Base-by-base conservation (phyloP, 768 basidiomycete species). In the Phlegmacium glaucopus region DNA sequence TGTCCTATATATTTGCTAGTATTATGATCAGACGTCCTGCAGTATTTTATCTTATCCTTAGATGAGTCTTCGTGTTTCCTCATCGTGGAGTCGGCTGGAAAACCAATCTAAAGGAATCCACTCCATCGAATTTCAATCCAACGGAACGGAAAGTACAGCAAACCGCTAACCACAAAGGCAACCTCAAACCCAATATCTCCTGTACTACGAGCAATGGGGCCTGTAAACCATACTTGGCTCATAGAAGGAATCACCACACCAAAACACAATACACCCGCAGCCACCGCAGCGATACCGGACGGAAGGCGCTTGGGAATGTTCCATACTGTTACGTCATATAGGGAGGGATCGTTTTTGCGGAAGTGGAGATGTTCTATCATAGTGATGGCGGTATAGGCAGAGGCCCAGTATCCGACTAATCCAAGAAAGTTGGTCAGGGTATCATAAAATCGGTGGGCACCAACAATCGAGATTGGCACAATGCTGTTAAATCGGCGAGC, bases 171-270 rank as follows among this genome's bases (percentile, higher is more conserved):
- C 1, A 65, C 71, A 55, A 88, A 82, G 2, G 85, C 84, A 18
- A 87, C 62, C 62, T 89, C 87, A 51, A 91, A 88, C n/a, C 87
- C 89, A 47, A 92, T 82, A 65, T 92, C 90, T 1, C 90, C 90
- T 13, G 86, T 75, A 6, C 51, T 70, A 51, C 68, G 59, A 9
- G 83, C 90, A 38, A 91, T 82, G 6, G 88, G 88, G 1, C 90
- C 90, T 0, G 72, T 69, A 56, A 79, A 91, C 87, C 85, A 91
- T 22, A 77, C 79, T 62, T 91, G 87, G 51, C 78, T 65, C 82
- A 91, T 91, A 44, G 73, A 76, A 4, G 85, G 80, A 11, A 90
- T 66, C 10, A 84, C 65, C 7, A 89, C 69, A 9, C 69, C 79
- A 43, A 84, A 81, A 3, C 80, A 75, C 41, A 75, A 61, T 4